Base-by-base conservation (phyloP, 228 moss, liverwort and hornwort genomes). In the Sphagnum fallax region DNA sequence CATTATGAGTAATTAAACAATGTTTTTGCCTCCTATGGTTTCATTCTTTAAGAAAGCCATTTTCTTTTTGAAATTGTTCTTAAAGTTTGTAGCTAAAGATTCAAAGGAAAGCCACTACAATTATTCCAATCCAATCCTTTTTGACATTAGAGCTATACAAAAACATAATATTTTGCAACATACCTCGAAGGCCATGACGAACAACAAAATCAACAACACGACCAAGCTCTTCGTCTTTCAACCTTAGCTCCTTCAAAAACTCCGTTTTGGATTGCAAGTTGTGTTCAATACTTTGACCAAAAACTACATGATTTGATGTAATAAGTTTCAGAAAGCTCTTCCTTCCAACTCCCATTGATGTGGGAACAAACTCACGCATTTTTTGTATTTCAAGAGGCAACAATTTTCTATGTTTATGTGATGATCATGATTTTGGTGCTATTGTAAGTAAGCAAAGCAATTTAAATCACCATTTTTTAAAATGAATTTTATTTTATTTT, bases 11-110 rank as follows among this genome's bases (percentile, higher is more conserved):
- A 82, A 50, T 51, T 78, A 77, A 67, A 78, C 82, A 10, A 82
- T 66, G 75, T 74, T 75, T 57, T 74, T 73, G 62, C 78, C 78
- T 50, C 67, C 73, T 60, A 82, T 66, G 6, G 75, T 75, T 50
- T 82, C 78, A 47, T 64, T 60, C 78, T 78, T 70, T 18, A 82
- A 78, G 63, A 82, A 82, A 13, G 72, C 75, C 6, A 82, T 70
- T 63, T 82, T 82, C 48, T 78, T 72, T 67, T 78, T 82, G 67
- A 82, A 70, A 76, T 78, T 82, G 58, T 64, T 69, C 32, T 82
- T 78, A 69, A 82, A 51, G 52, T 8, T 78, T 82, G 53, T 62
- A 77, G 10, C 48, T 50, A 49, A 66, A 66, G 11, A 82, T 69
- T 60, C 75, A 72, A 5, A 78, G 78, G 51, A 75, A 82, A 67